A percentile compares a stretch with the other conserved stretches of the same genome.
These are phyloP conservation scores for Aspergillus unguis DNA, from an alignment of 2,329 filamentous ascomycete genomes.

Conservation along the genomic window DNA sequence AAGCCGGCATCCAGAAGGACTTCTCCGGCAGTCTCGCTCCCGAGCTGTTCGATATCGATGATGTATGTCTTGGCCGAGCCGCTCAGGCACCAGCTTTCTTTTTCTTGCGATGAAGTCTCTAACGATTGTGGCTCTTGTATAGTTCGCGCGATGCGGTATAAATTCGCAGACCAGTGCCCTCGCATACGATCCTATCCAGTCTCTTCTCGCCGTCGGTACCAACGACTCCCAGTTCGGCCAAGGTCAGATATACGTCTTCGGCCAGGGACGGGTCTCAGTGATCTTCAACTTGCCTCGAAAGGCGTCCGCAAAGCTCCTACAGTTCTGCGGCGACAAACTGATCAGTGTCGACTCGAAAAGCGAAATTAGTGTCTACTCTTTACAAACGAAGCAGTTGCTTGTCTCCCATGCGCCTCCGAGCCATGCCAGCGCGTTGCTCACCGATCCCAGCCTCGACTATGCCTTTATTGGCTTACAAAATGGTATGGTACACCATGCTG, in stretches of 20 bases:
- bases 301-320: constrained; percentile 71
- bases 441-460: constrained; percentile 91
- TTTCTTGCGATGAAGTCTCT: background rate
- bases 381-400: constrained; percentile 65
- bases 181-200: constrained; percentile 91
- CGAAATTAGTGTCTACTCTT: constrained; percentile 78
- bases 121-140: constrained; percentile 8
- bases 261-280: constrained; percentile 74
- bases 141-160: constrained; percentile 74
- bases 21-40: constrained; percentile 76
- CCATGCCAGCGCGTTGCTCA: constrained; percentile 68
- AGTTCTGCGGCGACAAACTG: constrained; percentile 83
- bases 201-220: constrained; percentile 86
- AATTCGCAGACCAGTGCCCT: constrained; percentile 73
- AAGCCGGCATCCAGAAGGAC: constrained; percentile 88
- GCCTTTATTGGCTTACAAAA: constrained; percentile 78
- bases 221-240: constrained; percentile 80
- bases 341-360: constrained; percentile 81
- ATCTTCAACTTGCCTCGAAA: constrained; percentile 67
- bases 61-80: constrained; percentile 51
- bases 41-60: constrained; percentile 77
- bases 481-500: constrained; percentile 39
- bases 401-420: constrained; percentile 73
- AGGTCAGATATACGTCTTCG: constrained; percentile 86
- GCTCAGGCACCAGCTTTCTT: constrained; percentile 26